Base-by-base conservation (phyloP, 2,329 filamentous ascomycete species). In the Leptographium radiaticola region DNA sequence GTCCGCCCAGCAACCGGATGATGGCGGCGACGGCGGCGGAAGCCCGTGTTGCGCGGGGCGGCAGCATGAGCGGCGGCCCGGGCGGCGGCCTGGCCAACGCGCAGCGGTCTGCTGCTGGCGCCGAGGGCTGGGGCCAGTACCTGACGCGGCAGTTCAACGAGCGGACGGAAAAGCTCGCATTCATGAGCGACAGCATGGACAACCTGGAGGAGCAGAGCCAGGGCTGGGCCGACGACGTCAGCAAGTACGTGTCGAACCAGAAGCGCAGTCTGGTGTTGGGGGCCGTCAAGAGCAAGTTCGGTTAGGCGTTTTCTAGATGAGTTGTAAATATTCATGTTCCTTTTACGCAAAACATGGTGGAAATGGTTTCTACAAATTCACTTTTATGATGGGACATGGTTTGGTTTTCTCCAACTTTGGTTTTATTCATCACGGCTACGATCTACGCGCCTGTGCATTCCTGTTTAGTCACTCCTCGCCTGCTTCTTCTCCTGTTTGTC, bases 1-100 rank as follows among this genome's bases (percentile, higher is more conserved):
- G 93, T 3, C 93, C 91, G 4, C 84, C 89, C 1, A 93, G 87
- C 56, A 94, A 94, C 69, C 81, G 86, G 39, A 94, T 94, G 87
- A 67, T 93, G 49, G 86, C 84, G 2, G 89, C 93, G 50, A 79
- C 86, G 39, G 84, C 81, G 1, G 78, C 83, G 7, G 89, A 95
- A 63, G 81, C 89, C 58, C 77, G 83, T 55, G 75, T 83, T 50
- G 74, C 73, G 1, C 68, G 73, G 62, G 57, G 61, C 15, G 65
- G 60, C 38, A 60, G 62, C 18, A 65, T 69, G 0, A 66, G 47
- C 60, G 68, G 36, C 62, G 61, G 71, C 53, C 63, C 65, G 56
- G 60, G 65, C 11, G 66, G 57, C 61, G 51, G 15, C 6, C 20
- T 7, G 54, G 59, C 2, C 34, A 9, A 66, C 56, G 49, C 53